Evolutionary conservation across 768 basidiomycete genomes (phyloP), one percentile per base, ranked within the genome.

Genomic region (Phaeotremella fagi): DNA sequence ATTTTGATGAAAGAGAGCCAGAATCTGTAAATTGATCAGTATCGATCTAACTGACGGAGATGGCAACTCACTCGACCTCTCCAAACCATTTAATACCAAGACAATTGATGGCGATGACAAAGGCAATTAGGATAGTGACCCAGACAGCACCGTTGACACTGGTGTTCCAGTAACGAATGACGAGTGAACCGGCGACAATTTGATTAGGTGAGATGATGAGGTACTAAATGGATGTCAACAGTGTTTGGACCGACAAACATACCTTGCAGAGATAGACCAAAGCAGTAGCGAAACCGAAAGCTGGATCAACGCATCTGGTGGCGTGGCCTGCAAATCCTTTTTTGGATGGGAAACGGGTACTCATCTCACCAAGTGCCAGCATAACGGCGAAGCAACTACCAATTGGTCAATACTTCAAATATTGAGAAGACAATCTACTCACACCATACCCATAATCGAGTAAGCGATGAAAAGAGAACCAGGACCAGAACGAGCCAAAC

Each of bases 171-270:
- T 50, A 63, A 48, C 61, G 38, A 42, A 64, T 56, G 52, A 66
- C 64, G 3, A 69, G 54, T 2, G 64, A 46, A 18, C 61, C 63
- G 27, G 63, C 61, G 29, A 61, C 57, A 54, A 65, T 65, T 45
- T 77, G 75, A 38, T 69, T 75, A 11, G 77, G 75, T 26, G 72
- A 61, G 45, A 74, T 70, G 57, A 77, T 76, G 25, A 73, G 58
- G 71, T 76, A 76, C 69, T 76, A 29, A 28, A 50, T 43, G 25
- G 18, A n/a, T 11, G n/a, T 22, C 4, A n/a, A 28, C 16, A 42
- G 4, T 22, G 18, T 55, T 31, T 27, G n/a, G 41, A 48, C 46
- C 16, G 48, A 59, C 3, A 54, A 25, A 44, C 55, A 51, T 41
- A 57, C 55, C 45, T 77, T 59, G 51, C 59, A 60, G 27, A 62